These are phyloP conservation scores for Ampelocalamus luodianensis DNA, from an alignment of 176 grass and related monocot genomes.

Conservation along the genomic window DNA sequence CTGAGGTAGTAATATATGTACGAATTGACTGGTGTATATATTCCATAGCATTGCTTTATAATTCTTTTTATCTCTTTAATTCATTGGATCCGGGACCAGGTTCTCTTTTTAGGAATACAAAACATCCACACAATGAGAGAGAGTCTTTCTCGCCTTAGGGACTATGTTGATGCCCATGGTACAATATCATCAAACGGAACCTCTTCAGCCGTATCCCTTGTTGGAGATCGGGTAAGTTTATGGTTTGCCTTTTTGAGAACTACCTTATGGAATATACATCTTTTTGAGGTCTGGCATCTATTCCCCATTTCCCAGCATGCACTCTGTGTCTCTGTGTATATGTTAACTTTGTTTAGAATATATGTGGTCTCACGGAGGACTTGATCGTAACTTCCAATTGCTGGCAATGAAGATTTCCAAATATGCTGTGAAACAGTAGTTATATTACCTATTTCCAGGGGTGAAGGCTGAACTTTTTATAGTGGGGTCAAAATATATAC, in stretches of 20 bases:
- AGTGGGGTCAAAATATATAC: not conserved
- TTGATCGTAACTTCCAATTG: not conserved
- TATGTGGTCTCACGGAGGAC: not conserved
- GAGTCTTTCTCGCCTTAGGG: slow-evolving; percentile 95
- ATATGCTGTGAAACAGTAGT: not conserved
- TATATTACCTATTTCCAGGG: not conserved
- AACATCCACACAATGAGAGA: slow-evolving; percentile 99
- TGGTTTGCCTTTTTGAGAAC: slow-evolving; percentile 29
- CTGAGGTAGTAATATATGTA: slow-evolving; percentile 63
- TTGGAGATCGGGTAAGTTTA: slow-evolving; percentile 50
- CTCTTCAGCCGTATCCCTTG: slow-evolving; percentile 67
- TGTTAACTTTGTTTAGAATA: not conserved
- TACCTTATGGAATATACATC: not conserved
- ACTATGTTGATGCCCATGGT: slow-evolving; percentile 94
- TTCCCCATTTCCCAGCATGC: not conserved
- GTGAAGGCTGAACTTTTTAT: not conserved
- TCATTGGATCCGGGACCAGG: slow-evolving; percentile 59
- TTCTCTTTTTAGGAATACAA: slow-evolving; percentile 95
- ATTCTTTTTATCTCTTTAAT: slow-evolving; percentile 23
- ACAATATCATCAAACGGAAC: slow-evolving; percentile 81
- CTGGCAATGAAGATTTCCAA: not conserved
- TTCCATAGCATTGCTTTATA: slow-evolving; percentile 18
- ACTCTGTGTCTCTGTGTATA: not conserved
- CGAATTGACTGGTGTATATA: slow-evolving; percentile 17
- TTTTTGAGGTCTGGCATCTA: not conserved